A percentile compares a stretch with the other conserved stretches of the same genome.
These are phyloP conservation scores for Magnaporthiopsis rhizophila DNA, from an alignment of 2,329 filamentous ascomycete species.

Conservation along the genomic window DNA sequence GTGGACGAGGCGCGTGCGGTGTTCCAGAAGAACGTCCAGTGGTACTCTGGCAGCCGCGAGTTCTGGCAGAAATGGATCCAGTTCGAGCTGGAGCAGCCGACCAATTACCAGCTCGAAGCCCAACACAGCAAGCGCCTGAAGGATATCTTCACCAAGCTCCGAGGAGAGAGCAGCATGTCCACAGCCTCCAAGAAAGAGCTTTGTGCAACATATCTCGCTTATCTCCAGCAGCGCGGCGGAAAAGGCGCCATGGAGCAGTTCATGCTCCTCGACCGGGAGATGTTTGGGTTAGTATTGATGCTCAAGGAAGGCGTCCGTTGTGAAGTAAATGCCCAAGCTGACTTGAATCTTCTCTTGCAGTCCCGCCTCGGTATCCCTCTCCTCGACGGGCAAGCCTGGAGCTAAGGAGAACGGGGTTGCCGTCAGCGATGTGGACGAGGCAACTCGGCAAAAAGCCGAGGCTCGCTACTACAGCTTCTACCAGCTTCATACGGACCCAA, in stretches of 20 bases:
- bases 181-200: conserved; percentile 64
- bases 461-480: conserved; percentile 43
- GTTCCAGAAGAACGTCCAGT: conserved; percentile 74
- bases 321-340: conserved; percentile 5
- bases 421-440: conserved; percentile 40
- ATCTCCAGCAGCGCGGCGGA: conserved; percentile 73
- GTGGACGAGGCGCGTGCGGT: conserved; percentile 74
- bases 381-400: conserved; percentile 25
- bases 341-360: conserved; percentile 21
- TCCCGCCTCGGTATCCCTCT: conserved; percentile 33
- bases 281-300: conserved; percentile 62
- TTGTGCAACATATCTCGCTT: conserved; percentile 70
- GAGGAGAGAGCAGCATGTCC: conserved; percentile 63
- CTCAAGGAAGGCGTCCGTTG: not conserved
- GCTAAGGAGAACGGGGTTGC: conserved; percentile 39
- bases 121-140: conserved; percentile 68
- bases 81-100: conserved; percentile 82
- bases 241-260: conserved; percentile 83
- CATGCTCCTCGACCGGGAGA: conserved; percentile 71
- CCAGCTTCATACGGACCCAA: conserved; percentile 40
- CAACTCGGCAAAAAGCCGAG: conserved; percentile 42
- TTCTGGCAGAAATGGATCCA: conserved; percentile 89
- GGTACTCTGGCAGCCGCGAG: conserved; percentile 73
- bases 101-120: conserved; percentile 53
- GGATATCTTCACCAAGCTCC: conserved; percentile 68